Conservation (phyloP, 345 rosid genomes). For the Murraya koenigii region DNA sequence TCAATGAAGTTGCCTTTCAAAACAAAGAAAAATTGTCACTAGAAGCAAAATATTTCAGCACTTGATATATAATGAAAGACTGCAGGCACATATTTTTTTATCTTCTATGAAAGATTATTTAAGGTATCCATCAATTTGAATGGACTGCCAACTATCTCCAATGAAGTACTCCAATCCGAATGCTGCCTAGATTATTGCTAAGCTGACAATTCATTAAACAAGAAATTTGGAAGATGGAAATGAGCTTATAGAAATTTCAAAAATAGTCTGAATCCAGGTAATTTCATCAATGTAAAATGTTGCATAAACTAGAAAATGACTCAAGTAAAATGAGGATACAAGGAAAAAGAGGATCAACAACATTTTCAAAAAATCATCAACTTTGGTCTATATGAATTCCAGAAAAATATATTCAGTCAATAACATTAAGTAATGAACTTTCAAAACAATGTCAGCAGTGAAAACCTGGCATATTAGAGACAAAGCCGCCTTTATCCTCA, state of each 20-base stretch:
- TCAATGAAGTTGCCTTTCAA: not conserved
- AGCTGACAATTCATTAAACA: slow-evolving; percentile 5
- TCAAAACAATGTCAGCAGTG: not conserved
- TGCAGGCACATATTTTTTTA: not conserved
- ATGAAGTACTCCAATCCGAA: not conserved
- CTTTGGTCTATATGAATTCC: not conserved
- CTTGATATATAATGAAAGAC: not conserved
- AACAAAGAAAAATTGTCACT: not conserved
- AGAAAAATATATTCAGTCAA: not conserved
- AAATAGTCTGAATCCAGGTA: not conserved
- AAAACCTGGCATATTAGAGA: slow-evolving; percentile 73
- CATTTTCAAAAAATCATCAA: not conserved
- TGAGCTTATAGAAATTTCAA: not conserved
- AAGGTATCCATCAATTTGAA: not conserved
- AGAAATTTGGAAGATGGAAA: not conserved
- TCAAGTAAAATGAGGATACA: not conserved
- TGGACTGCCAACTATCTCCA: not conserved
- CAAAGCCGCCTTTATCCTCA: slow-evolving; percentile 74
- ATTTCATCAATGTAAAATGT: not conserved
- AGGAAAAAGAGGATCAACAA: not conserved
- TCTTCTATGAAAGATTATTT: not conserved
- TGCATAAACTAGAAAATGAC: not conserved
- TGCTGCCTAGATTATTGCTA: not conserved
- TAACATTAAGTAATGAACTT: not conserved
- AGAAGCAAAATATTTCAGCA: not conserved